Conservation (phyloP, 139 green algal genomes). For the Haematococcus sp. region DNA sequence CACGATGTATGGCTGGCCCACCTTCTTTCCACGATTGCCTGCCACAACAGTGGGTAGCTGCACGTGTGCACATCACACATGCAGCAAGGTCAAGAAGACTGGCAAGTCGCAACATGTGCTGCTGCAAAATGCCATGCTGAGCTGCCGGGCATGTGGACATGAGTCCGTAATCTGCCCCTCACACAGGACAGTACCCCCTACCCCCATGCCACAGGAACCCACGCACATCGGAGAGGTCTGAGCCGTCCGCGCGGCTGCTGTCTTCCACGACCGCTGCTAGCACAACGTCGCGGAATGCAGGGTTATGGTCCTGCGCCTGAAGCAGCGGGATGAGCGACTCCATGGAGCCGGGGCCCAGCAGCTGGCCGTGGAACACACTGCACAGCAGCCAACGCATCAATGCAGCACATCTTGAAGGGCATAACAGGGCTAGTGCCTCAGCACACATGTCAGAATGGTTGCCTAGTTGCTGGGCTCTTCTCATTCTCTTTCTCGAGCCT, state of each 20-base stretch:
- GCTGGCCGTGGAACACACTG: background rate
- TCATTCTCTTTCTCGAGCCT: no score
- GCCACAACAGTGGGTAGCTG: slow-evolving; percentile 3
- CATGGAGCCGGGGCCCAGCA: slow-evolving; percentile 11
- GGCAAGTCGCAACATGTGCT: no score
- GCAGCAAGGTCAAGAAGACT: no score
- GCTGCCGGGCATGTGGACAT: no score
- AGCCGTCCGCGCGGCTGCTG: background rate
- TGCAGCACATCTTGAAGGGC: background rate
- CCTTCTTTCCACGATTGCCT: background rate
- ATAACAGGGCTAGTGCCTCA: no score
- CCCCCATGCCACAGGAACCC: no score
- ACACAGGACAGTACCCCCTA: no score
- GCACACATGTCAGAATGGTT: no score
- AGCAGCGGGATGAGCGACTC: slow-evolving; percentile 37
- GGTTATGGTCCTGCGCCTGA: slow-evolving; percentile 31
- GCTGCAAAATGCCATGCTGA: no score
- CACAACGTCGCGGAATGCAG: slow-evolving; percentile 27
- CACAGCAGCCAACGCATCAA: background rate
- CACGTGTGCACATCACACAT: no score
- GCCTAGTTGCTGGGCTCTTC: no score
- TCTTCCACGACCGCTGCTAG: background rate
- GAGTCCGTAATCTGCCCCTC: no score
- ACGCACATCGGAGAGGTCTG: background rate
- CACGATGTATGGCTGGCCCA: slow-evolving; percentile 14